A percentile compares a stretch with the other conserved stretches of the same genome.
Evolutionary conservation across 768 basidiomycete species (phyloP).

Genomic region (Pleurotus tuoliensis): DNA sequence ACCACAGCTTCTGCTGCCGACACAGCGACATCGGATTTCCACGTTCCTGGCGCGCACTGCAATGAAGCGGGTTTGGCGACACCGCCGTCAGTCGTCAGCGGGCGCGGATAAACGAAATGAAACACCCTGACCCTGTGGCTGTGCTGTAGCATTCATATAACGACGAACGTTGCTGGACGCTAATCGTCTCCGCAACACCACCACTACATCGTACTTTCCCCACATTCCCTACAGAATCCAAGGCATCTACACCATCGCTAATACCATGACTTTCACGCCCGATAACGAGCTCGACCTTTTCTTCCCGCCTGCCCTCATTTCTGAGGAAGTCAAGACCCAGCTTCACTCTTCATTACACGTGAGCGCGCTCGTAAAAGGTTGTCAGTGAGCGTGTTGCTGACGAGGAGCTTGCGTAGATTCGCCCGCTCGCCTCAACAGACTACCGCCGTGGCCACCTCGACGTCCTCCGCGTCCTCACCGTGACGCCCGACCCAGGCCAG

Average conservation of each 20-base stretch:
- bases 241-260: not conserved
- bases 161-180: constrained; percentile 5
- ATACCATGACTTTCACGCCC: constrained; percentile 40
- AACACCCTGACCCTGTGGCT: constrained; percentile 6
- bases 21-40: too few species aligned
- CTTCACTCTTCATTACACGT: constrained; percentile 70
- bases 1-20: too few species aligned
- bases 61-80: not conserved
- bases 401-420: constrained; percentile 50
- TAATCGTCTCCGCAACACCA: not conserved
- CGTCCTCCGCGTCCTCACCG: constrained; percentile 77
- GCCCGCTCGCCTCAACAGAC: constrained; percentile 86
- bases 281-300: constrained; percentile 71
- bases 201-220: not conserved
- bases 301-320: constrained; percentile 72
- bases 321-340: constrained; percentile 52
- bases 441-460: constrained; percentile 76
- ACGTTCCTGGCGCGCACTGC: too few species aligned
- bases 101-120: not conserved
- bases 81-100: not conserved
- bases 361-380: constrained; percentile 16
- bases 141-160: constrained; percentile 1
- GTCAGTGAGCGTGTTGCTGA: too few species aligned
- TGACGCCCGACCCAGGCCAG: constrained; percentile 63
- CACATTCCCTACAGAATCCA: not conserved